These are phyloP conservation scores for Ettlia oleoabundans DNA, from an alignment of 139 green algal genomes.

Conservation along the genomic window DNA sequence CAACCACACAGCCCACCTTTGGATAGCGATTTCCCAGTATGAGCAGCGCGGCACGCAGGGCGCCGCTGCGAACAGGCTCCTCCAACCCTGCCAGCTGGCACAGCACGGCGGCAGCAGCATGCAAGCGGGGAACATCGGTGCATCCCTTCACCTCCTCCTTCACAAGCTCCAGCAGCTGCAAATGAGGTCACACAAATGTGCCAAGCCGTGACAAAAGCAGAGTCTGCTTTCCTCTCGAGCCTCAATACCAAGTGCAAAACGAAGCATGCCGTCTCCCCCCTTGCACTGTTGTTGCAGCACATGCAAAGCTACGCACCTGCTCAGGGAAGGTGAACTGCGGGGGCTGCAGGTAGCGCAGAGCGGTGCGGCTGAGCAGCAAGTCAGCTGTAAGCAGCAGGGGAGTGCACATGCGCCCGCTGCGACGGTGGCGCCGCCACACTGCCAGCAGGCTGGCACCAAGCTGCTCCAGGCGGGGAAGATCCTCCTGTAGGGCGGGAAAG, in stretches of 20 bases:
- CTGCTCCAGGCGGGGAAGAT: not conserved
- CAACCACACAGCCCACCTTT: constrained; percentile 9
- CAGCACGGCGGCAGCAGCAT: constrained; percentile 57
- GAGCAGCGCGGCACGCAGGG: constrained; percentile 66
- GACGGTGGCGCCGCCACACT: constrained; percentile 4
- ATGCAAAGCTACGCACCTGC: constrained; percentile 3
- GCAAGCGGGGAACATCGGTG: constrained; percentile 70
- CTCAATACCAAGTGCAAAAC: not conserved
- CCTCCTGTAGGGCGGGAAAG: not conserved
- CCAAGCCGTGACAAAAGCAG: no score
- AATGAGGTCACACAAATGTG: not conserved
- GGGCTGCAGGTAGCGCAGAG: constrained; percentile 18
- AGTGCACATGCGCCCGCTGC: constrained; percentile 10
- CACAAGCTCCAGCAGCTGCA: constrained; percentile 56
- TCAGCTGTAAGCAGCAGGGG: constrained; percentile 63
- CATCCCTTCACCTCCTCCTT: constrained; percentile 61
- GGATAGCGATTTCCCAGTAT: constrained; percentile 73
- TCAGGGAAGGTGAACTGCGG: not conserved
- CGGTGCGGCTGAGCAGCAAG: constrained; percentile 56
- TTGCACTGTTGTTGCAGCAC: no score
- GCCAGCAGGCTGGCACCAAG: constrained; percentile 8
- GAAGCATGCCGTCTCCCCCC: not conserved
- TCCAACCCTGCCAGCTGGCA: constrained; percentile 50
- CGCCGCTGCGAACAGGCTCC: constrained; percentile 36
- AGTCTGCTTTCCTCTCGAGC: not conserved